These are phyloP conservation scores for Apiotrichum gracile DNA, from an alignment of 1,284 basidiomycete genomes.

Conservation along the genomic window DNA sequence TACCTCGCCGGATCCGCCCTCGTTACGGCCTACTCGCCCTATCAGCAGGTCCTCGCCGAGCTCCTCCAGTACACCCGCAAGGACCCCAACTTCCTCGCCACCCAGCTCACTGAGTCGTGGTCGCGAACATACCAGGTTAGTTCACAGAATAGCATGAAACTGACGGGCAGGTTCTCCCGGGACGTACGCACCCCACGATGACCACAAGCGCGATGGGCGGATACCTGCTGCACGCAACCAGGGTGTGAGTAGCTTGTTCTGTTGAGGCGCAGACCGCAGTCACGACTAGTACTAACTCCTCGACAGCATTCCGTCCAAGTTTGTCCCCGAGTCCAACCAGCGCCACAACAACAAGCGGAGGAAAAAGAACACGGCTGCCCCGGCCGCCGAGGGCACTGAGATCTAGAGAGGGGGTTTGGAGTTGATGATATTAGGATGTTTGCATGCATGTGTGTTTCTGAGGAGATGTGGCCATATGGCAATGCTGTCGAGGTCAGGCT, in stretches of 20 bases:
- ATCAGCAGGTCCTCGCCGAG: slow-evolving; percentile 72
- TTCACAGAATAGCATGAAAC: neutral
- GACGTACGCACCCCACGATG: slow-evolving; percentile 95
- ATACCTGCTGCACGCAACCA: slow-evolving; percentile 74
- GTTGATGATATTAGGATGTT: slow-evolving; percentile 2
- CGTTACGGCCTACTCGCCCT: slow-evolving; percentile 79
- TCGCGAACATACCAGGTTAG: slow-evolving; percentile 76
- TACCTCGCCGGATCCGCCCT: slow-evolving; percentile 79
- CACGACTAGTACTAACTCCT: no score
- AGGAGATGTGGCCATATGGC: no score
- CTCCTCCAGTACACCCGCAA: slow-evolving; percentile 66
- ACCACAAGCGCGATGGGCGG: slow-evolving; percentile 82
- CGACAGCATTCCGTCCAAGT: slow-evolving; percentile 26
- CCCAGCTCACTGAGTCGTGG: slow-evolving; percentile 82
- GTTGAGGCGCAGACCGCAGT: neutral
- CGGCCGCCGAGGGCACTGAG: neutral
- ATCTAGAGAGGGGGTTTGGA: neutral
- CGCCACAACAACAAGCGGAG: slow-evolving; percentile 23
- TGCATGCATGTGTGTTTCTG: neutral
- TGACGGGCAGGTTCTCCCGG: slow-evolving; percentile 66
- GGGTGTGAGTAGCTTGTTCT: slow-evolving; percentile 59
- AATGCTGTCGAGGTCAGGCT: no score
- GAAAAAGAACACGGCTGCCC: slow-evolving; percentile 14
- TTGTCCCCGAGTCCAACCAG: slow-evolving; percentile 27
- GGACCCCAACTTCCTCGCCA: slow-evolving; percentile 64